Evolutionary conservation across 805 yeast species (phyloP), one percentile per base, ranked within the genome.

Genomic region (Komagataella ulmi): DNA sequence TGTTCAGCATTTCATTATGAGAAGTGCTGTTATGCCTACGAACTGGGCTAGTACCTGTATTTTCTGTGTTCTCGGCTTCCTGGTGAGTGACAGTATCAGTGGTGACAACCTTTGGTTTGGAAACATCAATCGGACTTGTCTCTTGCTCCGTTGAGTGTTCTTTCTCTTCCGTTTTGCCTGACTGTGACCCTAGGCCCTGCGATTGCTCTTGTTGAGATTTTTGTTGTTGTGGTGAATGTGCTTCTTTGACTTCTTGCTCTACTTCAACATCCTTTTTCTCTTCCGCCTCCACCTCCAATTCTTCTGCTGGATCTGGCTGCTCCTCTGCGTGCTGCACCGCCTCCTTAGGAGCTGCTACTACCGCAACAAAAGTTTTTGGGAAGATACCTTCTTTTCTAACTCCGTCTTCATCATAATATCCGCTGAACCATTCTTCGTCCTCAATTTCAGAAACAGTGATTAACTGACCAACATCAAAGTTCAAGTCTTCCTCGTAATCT

Each of bases 391-490:
- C 66, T 47, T 68, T 66, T 23, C 57, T 46, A 7, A 55, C 60
- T 4, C 87, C 87, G 36, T 69, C 68, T 54, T 69, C 76, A 3
- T 59, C 60, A 58, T 76, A 85, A 3, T 73, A 68, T 3, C 99
- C 99, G 45, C 76, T 71, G 61, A 79, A 85, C 98, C 98, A 93
- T 56, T 90, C 96, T 6, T 82, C 95, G 64, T 91, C 97, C 58
- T 88, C 96, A 51, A 87, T 73, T 44, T 78, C 80, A 4, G 83
- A 80, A 24, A 91, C 97, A 3, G 80, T 77, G 56, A 91, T 83
- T 24, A 76, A 56, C 63, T 85, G 88, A 18, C 85, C 90, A 3
- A 71, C 77, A 0, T 65, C 64, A 58, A 91, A 90, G 40, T 76
- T 72, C 62, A 91, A 74, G 64, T 91, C 99, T 63, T 93, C 98